Evolutionary conservation across 1,139 yeast genomes (phyloP), one percentile per base, ranked within the genome.

Genomic region (Taphrina confusa): DNA sequence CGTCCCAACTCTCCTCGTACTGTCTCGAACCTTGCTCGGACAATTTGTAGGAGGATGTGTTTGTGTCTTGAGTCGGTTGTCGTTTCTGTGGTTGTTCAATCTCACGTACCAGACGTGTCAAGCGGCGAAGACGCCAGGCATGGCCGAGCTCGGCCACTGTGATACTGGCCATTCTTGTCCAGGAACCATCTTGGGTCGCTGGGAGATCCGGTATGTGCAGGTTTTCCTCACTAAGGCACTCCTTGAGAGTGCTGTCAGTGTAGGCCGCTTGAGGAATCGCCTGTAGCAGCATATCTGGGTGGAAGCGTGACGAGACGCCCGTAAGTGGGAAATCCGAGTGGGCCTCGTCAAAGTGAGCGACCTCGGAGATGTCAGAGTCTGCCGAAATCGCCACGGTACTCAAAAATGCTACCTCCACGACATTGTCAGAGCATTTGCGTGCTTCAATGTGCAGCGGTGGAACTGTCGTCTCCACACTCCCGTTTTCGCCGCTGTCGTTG

Each of bases 231-330:
- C 36, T 20, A 1, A 54, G 51, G 27, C 30, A 54, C 1, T 25
- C 45, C 51, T 54, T 54, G 44, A 54, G 18, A 8, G 18, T 42
- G 12, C 16, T 9, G 12, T 54, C 58, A 11, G 20, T 37, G 25
- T 31, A 44, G n/a, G 51, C 42, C 8, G 45, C n/a, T 9, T 20
- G 28, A 1, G 51, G 58, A 28, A 54, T 27, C 3, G 58, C 58
- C 33, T 54, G 58, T 2, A 54, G 44, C 23, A 54, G 44, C 58
- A 54, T 54, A 22, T 54, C 58, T 9, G 58, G 58, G 22, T 54
- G 58, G 28, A 54, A 54, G 27, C 51, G 58, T 9, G 58, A 42
- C 28, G 44, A 23, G 22, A 54, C 37, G 27, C 58, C 58, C 5
- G 58, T 54, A 40, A 54, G 36, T 12, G 58, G 58, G 36, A 44